Percentiles rank a stretch among this genome's conserved stretches.
Evolutionary conservation across 2,329 filamentous ascomycete genomes (phyloP).

Genomic region (Xylariaceae sp.): DNA sequence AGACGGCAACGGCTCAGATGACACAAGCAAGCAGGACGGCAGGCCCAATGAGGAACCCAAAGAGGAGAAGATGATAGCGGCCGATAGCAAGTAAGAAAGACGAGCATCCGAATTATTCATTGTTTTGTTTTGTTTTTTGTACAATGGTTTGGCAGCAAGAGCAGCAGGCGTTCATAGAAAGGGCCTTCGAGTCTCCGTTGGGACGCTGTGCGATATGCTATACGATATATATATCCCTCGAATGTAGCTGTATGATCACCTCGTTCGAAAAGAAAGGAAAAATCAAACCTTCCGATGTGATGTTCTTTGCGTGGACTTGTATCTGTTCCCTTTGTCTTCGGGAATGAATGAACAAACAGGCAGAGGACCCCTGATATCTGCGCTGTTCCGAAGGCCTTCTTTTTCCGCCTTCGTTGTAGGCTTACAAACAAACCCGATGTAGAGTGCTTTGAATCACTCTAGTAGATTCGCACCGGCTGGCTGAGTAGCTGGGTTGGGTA

Average conservation of each 20-base stretch:
- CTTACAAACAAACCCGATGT: too few relatives aligned
- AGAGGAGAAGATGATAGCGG: constrained; percentile 3
- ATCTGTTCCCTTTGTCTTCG: too few relatives aligned
- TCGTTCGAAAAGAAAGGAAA: neutral
- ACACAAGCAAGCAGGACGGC: constrained; percentile 7
- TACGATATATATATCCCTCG: neutral
- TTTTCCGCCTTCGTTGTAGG: too few relatives aligned
- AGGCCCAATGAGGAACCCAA: constrained; percentile 6
- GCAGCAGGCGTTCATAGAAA: constrained; percentile 29
- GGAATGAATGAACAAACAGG: too few relatives aligned
- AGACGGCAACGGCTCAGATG: constrained; percentile 4
- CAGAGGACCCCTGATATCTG: too few relatives aligned
- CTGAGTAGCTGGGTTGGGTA: too few relatives aligned
- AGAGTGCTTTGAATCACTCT: too few relatives aligned
- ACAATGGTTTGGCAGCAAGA: constrained; percentile 16
- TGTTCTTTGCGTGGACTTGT: too few relatives aligned
- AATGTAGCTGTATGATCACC: neutral
- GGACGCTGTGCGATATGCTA: neutral
- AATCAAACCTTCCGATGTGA: too few relatives aligned
- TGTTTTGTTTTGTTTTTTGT: constrained; percentile 10
- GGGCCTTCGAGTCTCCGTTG: neutral
- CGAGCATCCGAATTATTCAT: constrained; percentile 3
- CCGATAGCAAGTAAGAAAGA: constrained; percentile 22
- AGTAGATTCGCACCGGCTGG: too few relatives aligned
- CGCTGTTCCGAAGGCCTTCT: too few relatives aligned